Evolutionary conservation across 371 early-diverging fungal species (phyloP).

Genomic region (Saksenaea oblongispora): DNA sequence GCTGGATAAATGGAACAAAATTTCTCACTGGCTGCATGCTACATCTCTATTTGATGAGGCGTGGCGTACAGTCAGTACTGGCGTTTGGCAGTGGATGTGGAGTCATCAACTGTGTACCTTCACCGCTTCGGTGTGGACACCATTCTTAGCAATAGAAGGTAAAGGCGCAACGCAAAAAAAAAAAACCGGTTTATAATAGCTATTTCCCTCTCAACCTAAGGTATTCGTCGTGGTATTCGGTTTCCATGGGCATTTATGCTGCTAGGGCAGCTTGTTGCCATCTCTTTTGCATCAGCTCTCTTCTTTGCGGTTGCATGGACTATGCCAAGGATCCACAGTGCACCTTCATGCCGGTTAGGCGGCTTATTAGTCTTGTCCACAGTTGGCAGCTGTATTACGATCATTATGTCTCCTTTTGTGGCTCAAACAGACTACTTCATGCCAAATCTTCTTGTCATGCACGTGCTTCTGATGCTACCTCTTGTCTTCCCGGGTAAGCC

Average conservation of each 20-base stretch:
- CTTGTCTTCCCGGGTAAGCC: constrained; percentile 10
- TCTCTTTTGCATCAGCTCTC: constrained; percentile 34
- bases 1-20: constrained; percentile 17
- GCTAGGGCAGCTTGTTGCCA: constrained; percentile 45
- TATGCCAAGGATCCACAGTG: neutral
- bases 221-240: constrained; percentile 33
- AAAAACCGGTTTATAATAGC: neutral
- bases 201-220: constrained; percentile 20
- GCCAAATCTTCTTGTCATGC: constrained; percentile 39
- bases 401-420: constrained; percentile 31
- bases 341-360: neutral
- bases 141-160: constrained; percentile 50
- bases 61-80: constrained; percentile 37
- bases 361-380: constrained; percentile 11
- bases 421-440: constrained; percentile 20
- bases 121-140: constrained; percentile 44
- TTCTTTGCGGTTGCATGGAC: constrained; percentile 37
- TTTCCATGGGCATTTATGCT: constrained; percentile 45
- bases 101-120: constrained; percentile 44
- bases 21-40: constrained; percentile 45
- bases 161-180: neutral
- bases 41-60: constrained; percentile 41
- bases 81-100: constrained; percentile 44
- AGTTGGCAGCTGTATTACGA: constrained; percentile 23
- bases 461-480: constrained; percentile 30